These are phyloP conservation scores for Astragalus glycyphyllos DNA, from an alignment of 306 rosid species.

Conservation along the genomic window DNA sequence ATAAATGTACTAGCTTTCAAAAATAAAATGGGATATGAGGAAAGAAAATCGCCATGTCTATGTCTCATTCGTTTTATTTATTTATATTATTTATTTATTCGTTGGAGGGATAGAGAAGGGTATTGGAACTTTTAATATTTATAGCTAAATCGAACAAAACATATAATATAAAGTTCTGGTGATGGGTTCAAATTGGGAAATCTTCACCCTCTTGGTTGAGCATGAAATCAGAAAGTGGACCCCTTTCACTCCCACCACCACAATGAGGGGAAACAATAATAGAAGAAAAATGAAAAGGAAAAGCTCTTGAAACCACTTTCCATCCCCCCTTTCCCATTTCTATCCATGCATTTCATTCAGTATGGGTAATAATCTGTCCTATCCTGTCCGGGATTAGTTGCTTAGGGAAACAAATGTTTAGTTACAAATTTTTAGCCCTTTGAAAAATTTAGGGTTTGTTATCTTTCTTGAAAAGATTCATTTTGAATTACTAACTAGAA, in stretches of 20 bases:
- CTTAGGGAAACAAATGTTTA: background rate
- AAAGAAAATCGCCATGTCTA: conserved; percentile 12
- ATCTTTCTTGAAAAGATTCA: too few species aligned
- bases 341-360: conserved; percentile 33
- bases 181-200: background rate
- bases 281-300: conserved; percentile 1
- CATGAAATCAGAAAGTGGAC: conserved; percentile 31
- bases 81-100: background rate
- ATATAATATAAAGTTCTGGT: background rate
- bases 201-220: background rate
- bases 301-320: conserved; percentile 17
- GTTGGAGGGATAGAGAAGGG: conserved; percentile 18
- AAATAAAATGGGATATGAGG: conserved; percentile 19
- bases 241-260: background rate
- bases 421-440: background rate
- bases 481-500: too few species aligned
- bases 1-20: conserved; percentile 27
- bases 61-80: conserved; percentile 25
- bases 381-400: conserved; percentile 32
- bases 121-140: background rate
- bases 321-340: conserved; percentile 19
- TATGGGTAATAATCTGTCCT: conserved; percentile 25
- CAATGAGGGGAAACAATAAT: background rate
- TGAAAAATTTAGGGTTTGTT: too few species aligned
- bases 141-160: background rate